Evolutionary conservation across 1,284 basidiomycete species (phyloP), one percentile per base, ranked within the genome.

Genomic region (Pascua sp.): DNA sequence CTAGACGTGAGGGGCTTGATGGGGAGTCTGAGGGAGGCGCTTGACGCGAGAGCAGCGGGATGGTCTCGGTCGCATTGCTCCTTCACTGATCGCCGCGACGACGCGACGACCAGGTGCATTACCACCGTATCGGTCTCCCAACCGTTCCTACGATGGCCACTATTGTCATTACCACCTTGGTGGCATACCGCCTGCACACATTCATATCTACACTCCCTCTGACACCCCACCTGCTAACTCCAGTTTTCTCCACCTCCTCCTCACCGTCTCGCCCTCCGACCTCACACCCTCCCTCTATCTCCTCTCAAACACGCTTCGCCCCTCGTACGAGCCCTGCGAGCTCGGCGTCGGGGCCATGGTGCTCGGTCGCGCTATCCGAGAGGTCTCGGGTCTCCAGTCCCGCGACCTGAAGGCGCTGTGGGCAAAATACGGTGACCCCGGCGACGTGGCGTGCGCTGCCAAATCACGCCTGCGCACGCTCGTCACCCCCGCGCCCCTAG

Each of bases 281-380:
- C 81, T 96, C 46, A 77, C 89, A 44, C 83, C 89, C 12, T 81
- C 89, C n/a, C 80, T 95, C n/a, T 96, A 95, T 75, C 84, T 96
- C 32, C 80, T 94, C 42, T 91, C 90, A 32, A 96, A 94, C 74
- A 85, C 89, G 40, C 83, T 96, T 40, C 84, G 86, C 0, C 91
- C 92, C 15, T 82, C 87, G 0, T 91, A 90, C 76, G 79, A 83
- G 42, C 79, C 86, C 11, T 77, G 87, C 55, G 90, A 92, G 70
- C 82, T 91, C 24, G 89, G 88, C 32, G 79, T 91, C 39, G 90
- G 90, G 2, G 80, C 82, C 11, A 87, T 89, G 48, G 83, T 90
- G 55, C 83, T 95, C 55, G 86, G 86, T 8, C 88, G 86, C 62
- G 87, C 89, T 5, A 85, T 95, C 46, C 87, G 88, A 70, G 84